Conservation (phyloP, 2,329 filamentous ascomycete species). For the Beauveria medogensis region DNA sequence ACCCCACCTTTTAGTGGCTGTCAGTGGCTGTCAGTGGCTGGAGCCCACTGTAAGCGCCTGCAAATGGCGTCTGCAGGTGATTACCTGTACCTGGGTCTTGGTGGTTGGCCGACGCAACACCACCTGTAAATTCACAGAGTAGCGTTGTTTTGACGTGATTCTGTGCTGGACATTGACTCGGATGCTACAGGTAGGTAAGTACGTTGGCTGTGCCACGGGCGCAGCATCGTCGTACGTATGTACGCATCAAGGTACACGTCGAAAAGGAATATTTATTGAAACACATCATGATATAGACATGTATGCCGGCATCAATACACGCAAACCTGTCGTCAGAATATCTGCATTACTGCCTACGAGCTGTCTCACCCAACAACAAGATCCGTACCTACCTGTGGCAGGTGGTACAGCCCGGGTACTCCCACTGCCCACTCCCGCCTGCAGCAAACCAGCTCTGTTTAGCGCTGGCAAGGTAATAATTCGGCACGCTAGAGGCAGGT, state of each 20-base stretch:
- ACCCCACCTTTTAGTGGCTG: neutral
- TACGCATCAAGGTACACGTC: neutral
- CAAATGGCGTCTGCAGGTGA: conserved; percentile 1
- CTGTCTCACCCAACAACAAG: too few species aligned
- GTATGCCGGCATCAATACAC: neutral
- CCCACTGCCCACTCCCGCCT: too few species aligned
- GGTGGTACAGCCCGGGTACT: neutral
- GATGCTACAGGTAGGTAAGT: too few species aligned
- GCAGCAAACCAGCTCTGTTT: neutral
- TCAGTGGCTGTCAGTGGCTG: neutral
- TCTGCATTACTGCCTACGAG: too few species aligned
- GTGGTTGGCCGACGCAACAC: neutral
- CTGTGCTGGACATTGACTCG: too few species aligned
- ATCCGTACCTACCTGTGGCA: neutral
- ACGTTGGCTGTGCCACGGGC: too few species aligned
- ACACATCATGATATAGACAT: neutral
- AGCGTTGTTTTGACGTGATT: too few species aligned
- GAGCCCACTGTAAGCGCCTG: conserved; percentile 1
- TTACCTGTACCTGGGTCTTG: neutral
- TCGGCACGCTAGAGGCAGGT: neutral
- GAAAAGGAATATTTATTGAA: neutral
- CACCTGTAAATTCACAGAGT: neutral
- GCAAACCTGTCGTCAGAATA: neutral
- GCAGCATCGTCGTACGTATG: neutral
- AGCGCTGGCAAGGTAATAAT: neutral